Percentiles rank a stretch among this genome's conserved stretches.
phyloP scores from a whole-genome alignment of 768 basidiomycete genomes.

The Lentinula detonsa region DNA sequence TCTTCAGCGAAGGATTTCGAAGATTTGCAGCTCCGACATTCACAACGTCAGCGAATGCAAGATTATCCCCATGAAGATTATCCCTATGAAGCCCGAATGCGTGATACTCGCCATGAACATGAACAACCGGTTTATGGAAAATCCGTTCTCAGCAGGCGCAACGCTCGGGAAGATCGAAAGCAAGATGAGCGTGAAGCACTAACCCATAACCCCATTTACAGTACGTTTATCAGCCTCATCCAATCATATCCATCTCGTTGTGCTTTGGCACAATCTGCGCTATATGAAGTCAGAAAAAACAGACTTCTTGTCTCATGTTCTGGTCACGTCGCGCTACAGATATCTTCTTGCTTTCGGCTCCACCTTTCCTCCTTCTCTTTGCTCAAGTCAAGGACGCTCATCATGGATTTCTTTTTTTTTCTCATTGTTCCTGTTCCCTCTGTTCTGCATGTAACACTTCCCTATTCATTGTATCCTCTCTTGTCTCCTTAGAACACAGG shows the following conservation, averaged over 20 bases:
- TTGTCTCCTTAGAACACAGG: conserved; percentile 38
- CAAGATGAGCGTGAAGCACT: neutral
- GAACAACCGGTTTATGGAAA: neutral
- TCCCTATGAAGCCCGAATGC: neutral
- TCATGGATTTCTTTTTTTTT: conserved; percentile 32
- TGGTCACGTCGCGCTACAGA: neutral
- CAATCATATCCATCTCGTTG: neutral
- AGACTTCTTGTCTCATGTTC: neutral
- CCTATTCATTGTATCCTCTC: conserved; percentile 21
- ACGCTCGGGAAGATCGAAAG: neutral
- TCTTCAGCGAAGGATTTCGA: neutral
- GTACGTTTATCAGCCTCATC: conserved; percentile 8
- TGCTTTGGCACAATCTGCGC: neutral
- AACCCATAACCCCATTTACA: neutral
- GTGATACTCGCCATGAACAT: neutral
- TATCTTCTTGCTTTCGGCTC: conserved; percentile 8
- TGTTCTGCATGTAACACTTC: conserved; percentile 22
- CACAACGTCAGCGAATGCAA: conserved; percentile 5
- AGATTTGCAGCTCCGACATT: neutral
- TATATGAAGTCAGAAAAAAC: neutral
- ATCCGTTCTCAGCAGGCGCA: neutral
- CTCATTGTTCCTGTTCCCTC: conserved; percentile 27
- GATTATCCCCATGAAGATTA: conserved; percentile 4
- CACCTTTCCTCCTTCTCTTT: conserved; percentile 21
- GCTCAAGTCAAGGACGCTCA: conserved; percentile 33